Evolutionary conservation across 768 basidiomycete genomes (phyloP).

Genomic region (Panellus pusillus): DNA sequence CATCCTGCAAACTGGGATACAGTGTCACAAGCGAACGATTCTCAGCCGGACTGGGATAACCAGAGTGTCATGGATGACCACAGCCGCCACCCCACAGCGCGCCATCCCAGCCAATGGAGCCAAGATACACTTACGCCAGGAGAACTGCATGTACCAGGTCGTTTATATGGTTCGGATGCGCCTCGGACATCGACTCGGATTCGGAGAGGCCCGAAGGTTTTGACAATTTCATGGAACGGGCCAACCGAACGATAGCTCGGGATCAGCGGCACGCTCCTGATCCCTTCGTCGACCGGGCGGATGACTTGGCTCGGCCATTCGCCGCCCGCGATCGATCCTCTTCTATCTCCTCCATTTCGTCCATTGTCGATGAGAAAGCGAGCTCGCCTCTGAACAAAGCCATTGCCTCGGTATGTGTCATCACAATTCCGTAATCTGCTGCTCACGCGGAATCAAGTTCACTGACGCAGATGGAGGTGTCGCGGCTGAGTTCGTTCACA

Average conservation of each 20-base stretch:
- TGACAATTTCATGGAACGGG: slow-evolving; percentile 80
- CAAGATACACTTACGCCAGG: slow-evolving; percentile 55
- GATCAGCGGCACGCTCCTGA: slow-evolving; percentile 79
- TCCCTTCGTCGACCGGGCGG: slow-evolving; percentile 81
- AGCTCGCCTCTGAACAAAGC: slow-evolving; percentile 94
- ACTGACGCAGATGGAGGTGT: slow-evolving; percentile 94
- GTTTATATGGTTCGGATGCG: slow-evolving; percentile 39
- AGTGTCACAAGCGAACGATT: slow-evolving; percentile 58
- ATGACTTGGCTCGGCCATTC: slow-evolving; percentile 55
- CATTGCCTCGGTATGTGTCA: slow-evolving; percentile 65
- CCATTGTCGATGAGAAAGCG: slow-evolving; percentile 87
- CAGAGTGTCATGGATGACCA: slow-evolving; percentile 40
- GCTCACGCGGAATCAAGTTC: slow-evolving; percentile 52
- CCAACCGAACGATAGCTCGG: slow-evolving; percentile 79
- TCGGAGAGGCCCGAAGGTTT: slow-evolving; percentile 64
- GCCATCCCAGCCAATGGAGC: slow-evolving; percentile 66
- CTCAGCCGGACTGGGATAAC: slow-evolving; percentile 76
- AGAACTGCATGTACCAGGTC: slow-evolving; percentile 35
- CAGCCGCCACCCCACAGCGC: slow-evolving; percentile 34
- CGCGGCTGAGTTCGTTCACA: slow-evolving; percentile 84
- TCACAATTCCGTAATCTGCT: not conserved
- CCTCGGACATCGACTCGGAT: slow-evolving; percentile 51
- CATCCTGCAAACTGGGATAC: slow-evolving; percentile 84
- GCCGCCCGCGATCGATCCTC: slow-evolving; percentile 76
- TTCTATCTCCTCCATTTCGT: slow-evolving; percentile 86